A percentile compares a stretch with the other conserved stretches of the same genome.
Conservation (phyloP, 1,284 basidiomycete genomes). For the Entoloma clypeatum region DNA sequence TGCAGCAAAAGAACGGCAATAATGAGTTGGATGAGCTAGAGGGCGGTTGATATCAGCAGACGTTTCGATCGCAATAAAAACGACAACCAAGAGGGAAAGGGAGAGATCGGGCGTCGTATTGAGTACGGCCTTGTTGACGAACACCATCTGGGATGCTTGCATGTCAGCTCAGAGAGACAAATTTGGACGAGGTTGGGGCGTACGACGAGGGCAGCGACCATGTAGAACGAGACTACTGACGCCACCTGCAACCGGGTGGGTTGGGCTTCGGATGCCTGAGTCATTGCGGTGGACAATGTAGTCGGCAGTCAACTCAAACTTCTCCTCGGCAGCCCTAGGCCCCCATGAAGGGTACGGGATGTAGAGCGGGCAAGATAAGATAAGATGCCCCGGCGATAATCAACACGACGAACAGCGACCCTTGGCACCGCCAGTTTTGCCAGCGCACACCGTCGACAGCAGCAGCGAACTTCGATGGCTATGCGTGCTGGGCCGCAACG, state of each 20-base stretch:
- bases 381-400: constrained; percentile 24
- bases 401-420: constrained; percentile 3
- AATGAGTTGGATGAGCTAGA: constrained; percentile 46
- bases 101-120: constrained; percentile 53
- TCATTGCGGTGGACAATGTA: too few species aligned
- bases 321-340: neutral
- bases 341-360: neutral
- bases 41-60: neutral
- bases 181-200: constrained; percentile 19
- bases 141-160: constrained; percentile 40
- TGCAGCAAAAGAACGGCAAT: constrained; percentile 54
- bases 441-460: too few species aligned
- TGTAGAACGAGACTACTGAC: constrained; percentile 60
- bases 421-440: constrained; percentile 4
- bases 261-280: too few species aligned
- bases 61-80: neutral
- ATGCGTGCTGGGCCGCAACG: constrained; percentile 25
- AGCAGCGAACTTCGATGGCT: too few species aligned
- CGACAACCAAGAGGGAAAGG: constrained; percentile 43
- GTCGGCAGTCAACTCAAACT: neutral
- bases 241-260: constrained; percentile 37
- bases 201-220: constrained; percentile 57
- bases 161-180: constrained; percentile 1
- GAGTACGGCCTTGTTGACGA: constrained; percentile 56
- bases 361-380: constrained; percentile 27